Evolutionary conservation across 2,329 filamentous ascomycete species (phyloP), one percentile per base, ranked within the genome.

Genomic region (Alternaria sp.): DNA sequence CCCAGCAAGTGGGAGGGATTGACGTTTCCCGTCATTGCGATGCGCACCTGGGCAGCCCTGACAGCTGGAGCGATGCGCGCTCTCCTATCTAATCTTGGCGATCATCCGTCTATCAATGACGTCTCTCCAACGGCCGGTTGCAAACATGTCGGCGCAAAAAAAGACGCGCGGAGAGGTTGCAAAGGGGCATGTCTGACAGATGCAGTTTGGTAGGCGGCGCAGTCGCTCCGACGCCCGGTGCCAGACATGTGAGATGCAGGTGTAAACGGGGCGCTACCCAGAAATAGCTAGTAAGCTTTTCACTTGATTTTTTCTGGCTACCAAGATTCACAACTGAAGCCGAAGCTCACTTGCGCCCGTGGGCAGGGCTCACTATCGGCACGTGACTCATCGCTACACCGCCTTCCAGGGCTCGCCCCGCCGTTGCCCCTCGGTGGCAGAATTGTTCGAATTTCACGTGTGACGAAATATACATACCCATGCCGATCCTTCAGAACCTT

Each of bases 21-120:
- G 30, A 57, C 59, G 65, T 51, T 40, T 59, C 51, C 45, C 58
- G 55, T 36, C 59, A 69, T 72, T 74, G 67, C 50, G 68, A 73
- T 70, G 65, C 47, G 61, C 71, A 65, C 36, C 36, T 40, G 36
- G 36, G 36, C 36, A 40, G n/a, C 36, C 36, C 36, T 40, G 36
- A 40, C 36, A 40, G 36, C 36, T 40, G 36, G 36, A 40, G 43
- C 61, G 57, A 61, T 30, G 43, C 58, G 57, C 62, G 66, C 65
- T 54, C 56, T 55, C 56, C 60, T 54, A 59, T 44, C 59, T 67
- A 43, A 64, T 53, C 53, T 57, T 52, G 54, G 45, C 56, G 61
- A 61, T 64, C 59, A 60, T 68, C 64, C 62, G 47, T 40, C 36
- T 40, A 62, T 43, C 30, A 46, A 67, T 71, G 68, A 72, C 60